These are phyloP conservation scores for Amanita exitialis DNA, from an alignment of 768 basidiomycete species.

Conservation along the genomic window DNA sequence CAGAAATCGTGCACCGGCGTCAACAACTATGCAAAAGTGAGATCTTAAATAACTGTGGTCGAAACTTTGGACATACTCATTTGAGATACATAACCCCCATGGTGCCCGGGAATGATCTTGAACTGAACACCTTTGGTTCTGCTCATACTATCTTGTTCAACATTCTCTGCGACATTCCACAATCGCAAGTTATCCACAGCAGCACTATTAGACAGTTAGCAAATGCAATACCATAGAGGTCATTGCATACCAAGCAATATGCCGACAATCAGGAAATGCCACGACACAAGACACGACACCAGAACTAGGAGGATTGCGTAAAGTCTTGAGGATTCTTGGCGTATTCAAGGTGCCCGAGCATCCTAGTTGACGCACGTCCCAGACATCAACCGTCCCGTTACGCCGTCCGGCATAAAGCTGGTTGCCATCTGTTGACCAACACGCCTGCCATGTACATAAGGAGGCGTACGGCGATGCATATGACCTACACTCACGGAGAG, in stretches of 20 bases:
- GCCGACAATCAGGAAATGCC: constrained; percentile 85
- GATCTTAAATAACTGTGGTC: constrained; percentile 5
- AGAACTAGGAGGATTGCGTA: constrained; percentile 81
- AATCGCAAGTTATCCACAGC: constrained; percentile 88
- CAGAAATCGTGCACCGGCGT: constrained; percentile 75
- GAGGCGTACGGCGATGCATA: neutral
- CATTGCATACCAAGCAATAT: constrained; percentile 73
- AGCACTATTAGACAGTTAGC: constrained; percentile 39
- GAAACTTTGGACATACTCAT: constrained; percentile 46
- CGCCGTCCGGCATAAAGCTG: constrained; percentile 88
- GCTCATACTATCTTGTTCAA: constrained; percentile 52
- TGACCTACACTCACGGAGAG: constrained; percentile 58
- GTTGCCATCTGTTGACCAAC: constrained; percentile 84
- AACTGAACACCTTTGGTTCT: constrained; percentile 69
- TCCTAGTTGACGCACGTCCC: constrained; percentile 85
- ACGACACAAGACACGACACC: constrained; percentile 89
- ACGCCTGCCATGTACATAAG: constrained; percentile 49
- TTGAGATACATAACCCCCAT: constrained; percentile 88
- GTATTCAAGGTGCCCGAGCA: constrained; percentile 46
- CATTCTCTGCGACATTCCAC: constrained; percentile 83
- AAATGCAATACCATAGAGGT: constrained; percentile 2
- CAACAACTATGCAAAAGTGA: constrained; percentile 50
- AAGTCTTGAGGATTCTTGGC: constrained; percentile 72
- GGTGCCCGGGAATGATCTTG: constrained; percentile 93
- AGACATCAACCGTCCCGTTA: constrained; percentile 86